These are phyloP conservation scores for Acanthamoeba triangularis DNA, from an alignment of 208 protist genomes.

Conservation along the genomic window DNA sequence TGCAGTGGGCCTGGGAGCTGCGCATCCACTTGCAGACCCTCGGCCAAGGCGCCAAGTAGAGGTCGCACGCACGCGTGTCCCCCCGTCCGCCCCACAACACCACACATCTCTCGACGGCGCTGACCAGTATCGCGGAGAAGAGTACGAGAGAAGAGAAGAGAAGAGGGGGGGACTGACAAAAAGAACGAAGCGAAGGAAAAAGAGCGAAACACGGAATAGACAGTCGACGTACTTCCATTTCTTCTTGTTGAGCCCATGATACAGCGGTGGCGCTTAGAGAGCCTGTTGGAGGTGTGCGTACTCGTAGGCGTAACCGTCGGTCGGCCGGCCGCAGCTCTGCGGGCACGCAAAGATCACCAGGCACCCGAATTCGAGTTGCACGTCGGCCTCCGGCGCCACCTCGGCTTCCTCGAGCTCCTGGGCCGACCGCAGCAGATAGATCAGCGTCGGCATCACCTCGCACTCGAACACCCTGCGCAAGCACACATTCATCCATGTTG, in stretches of 20 bases:
- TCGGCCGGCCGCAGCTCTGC: not conserved
- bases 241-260: not conserved
- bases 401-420: not conserved
- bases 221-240: not conserved
- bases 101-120: no score
- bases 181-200: no score
- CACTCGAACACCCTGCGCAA: slow-evolving; percentile 17
- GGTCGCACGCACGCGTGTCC: not conserved
- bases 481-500: no score
- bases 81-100: no score
- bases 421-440: not conserved
- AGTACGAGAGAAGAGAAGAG: no score
- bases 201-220: no score
- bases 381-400: not conserved
- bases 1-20: slow-evolving; percentile 68
- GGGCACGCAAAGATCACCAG: not conserved
- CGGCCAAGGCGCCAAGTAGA: not conserved
- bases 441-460: slow-evolving; percentile 37
- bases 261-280: no score
- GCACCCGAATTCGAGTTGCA: slow-evolving; percentile 12
- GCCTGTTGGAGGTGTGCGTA: slow-evolving; percentile 15
- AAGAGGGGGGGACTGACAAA: no score
- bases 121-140: no score
- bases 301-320: slow-evolving; percentile 4
- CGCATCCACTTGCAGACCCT: slow-evolving; percentile 15